These are phyloP conservation scores for Kazachstania bromeliacearum DNA, from an alignment of 805 yeast species.

Conservation along the genomic window DNA sequence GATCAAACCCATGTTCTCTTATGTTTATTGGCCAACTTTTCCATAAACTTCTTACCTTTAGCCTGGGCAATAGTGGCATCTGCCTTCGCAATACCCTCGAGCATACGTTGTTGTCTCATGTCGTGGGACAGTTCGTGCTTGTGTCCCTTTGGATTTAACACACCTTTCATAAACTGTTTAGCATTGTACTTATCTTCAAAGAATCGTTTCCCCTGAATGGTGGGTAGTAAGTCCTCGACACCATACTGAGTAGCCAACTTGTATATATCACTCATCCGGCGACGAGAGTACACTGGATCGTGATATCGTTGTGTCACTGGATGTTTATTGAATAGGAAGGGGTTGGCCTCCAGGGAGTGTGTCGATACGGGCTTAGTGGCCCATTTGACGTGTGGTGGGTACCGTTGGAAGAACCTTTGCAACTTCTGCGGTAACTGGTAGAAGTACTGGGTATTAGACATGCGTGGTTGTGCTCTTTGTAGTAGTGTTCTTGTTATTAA, in stretches of 20 bases:
- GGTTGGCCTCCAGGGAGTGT: constrained; percentile 65
- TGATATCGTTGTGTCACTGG: constrained; percentile 73
- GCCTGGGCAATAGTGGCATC: constrained; percentile 60
- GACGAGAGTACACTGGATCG: constrained; percentile 65
- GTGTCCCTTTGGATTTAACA: constrained; percentile 66
- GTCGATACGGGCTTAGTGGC: constrained; percentile 55
- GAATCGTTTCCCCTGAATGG: constrained; percentile 44
- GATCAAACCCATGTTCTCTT: background rate
- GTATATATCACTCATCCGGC: constrained; percentile 75
- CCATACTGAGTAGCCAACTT: constrained; percentile 78
- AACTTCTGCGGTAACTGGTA: constrained; percentile 58
- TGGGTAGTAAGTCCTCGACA: constrained; percentile 67
- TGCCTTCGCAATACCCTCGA: constrained; percentile 53
- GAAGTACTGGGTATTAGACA: constrained; percentile 32
- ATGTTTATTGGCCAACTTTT: too few species aligned
- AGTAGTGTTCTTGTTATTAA: background rate
- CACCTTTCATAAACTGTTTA: constrained; percentile 69
- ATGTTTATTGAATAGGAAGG: constrained; percentile 77
- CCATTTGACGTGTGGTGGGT: constrained; percentile 70
- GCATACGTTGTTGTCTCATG: constrained; percentile 31
- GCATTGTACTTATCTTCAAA: constrained; percentile 66
- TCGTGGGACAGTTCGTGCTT: constrained; percentile 53
- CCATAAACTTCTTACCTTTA: constrained; percentile 45
- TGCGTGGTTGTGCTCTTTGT: constrained; percentile 1
- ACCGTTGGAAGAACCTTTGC: constrained; percentile 65